Evolutionary conservation across 163 green algal species (phyloP), one percentile per base, ranked within the genome.

Genomic region (Chlorella variabilis): DNA sequence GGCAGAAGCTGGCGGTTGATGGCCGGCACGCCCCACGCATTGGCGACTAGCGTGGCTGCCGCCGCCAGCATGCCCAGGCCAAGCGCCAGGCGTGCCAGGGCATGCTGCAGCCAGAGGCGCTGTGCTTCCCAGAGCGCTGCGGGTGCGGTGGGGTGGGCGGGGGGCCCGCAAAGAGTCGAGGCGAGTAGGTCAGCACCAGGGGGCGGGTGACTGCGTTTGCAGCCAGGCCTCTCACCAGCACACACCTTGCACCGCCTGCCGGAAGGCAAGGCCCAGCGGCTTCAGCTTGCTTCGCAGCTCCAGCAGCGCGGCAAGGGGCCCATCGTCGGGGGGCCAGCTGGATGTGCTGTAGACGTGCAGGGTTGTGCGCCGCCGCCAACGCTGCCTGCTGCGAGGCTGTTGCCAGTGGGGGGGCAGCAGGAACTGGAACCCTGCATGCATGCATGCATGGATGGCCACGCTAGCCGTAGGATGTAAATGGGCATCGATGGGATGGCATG

Each of bases 21-120:
- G 20, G 51, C 54, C 0, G 54, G 78, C 51, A 91, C 71, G n/a
- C 66, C 77, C 88, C 88, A 91, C n/a, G 86, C 68, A 65, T 92
- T 92, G 68, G 76, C 82, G 4, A 33, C 77, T 25, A 54, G 49
- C 20, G 75, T 82, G 36, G 71, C 62, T 3, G 36, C 18, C 0
- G 34, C 59, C 25, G 34, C n/a, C 70, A 74, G 51, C 59, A 87
- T 13, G 38, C 5, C 67, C 29, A 62, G 9, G 18, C n/a, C 56
- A n/a, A 78, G 36, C 11, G 56, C 56, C 31, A 69, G 9, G 21
- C 48, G 45, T 23, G 82, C 63, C 34, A 80, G 41, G 31, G 48
- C 38, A 34, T 71, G 51, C 39, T 62, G 74, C 29, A 75, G 23
- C 59, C 58, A 85, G 21, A 8, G 59, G 2, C 42, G 71, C 39